Evolutionary conservation across 495 filamentous ascomycete genomes (phyloP), one percentile per base, ranked within the genome.

Genomic region (Sordaria brevicollis): DNA sequence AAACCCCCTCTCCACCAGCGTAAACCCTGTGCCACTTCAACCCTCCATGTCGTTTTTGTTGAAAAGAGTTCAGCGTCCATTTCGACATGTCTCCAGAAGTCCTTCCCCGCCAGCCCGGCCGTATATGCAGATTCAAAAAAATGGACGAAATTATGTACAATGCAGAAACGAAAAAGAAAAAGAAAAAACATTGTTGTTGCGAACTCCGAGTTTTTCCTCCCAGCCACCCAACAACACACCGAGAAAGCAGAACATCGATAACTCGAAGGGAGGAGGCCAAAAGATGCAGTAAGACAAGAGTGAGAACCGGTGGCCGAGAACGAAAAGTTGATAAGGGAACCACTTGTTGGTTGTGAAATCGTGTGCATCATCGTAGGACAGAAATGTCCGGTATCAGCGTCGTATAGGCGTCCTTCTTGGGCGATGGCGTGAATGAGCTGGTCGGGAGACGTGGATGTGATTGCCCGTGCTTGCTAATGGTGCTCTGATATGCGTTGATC

Each of bases 71-170:
- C 49, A 1, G 25, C 49, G 49, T 62, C 49, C 49, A 62, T 62
- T 29, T 31, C 25, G 25, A 62, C 49, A 62, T 62, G 49, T 62
- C 49, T 62, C 33, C 49, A 31, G 25, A n/a, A 62, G 25, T 33
- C 13, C 25, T 31, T 62, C 49, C 49, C 49, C 13, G 33, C 49
- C 33, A 62, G 25, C 25, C 49, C 49, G 31, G 62, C 39, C 37
- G 65, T 67, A 65, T 72, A 54, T 65, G 68, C 57, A 36, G 66
- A 72, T 65, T 54, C 29, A 9, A 68, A 68, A 43, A 54, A 29
- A 62, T 1, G 2, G 25, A 62, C 66, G 15, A 35, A 68, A 70
- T 49, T 69, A 69, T 73, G 67, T 71, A 73, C 70, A 71, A 38
- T 66, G 33, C 15, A 36, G 36, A 67, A 41, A 29, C n/a, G 36